Evolutionary conservation across 1,284 basidiomycete genomes (phyloP).

Genomic region (Naganishia sp.): DNA sequence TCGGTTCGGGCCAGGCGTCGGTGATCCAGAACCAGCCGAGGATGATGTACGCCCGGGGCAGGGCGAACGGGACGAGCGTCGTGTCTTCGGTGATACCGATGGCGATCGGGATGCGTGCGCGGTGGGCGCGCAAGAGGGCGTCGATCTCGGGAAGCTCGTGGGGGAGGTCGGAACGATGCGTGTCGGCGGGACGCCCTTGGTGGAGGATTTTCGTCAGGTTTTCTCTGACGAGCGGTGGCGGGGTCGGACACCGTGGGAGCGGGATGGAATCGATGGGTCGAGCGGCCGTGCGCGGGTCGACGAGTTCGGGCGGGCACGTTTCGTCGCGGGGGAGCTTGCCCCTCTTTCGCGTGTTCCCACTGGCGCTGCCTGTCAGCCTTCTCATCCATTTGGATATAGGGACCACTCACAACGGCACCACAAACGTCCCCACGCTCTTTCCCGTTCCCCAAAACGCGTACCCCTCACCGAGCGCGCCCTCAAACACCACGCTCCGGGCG

Average conservation of each 20-base stretch:
- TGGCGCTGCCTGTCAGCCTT: neutral
- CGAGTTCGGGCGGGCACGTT: neutral
- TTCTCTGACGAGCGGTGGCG: neutral
- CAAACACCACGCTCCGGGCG: constrained; percentile 48
- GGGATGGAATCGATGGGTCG: constrained; percentile 18
- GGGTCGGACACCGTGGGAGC: constrained; percentile 1
- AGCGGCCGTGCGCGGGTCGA: neutral
- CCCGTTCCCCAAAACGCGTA: constrained; percentile 43
- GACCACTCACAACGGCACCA: constrained; percentile 43
- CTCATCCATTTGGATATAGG: too few species aligned
- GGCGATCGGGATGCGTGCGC: constrained; percentile 45
- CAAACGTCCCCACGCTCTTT: constrained; percentile 42
- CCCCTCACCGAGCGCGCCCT: constrained; percentile 39
- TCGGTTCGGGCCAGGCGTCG: constrained; percentile 52
- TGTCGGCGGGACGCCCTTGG: too few species aligned
- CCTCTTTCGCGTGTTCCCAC: constrained; percentile 5
- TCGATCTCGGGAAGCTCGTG: constrained; percentile 39
- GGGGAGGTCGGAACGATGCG: neutral
- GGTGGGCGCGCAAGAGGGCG: constrained; percentile 45
- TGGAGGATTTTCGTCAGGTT: neutral
- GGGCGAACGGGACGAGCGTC: constrained; percentile 42
- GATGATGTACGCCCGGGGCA: constrained; percentile 43
- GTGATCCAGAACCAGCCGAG: constrained; percentile 53
- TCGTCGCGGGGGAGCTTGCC: neutral
- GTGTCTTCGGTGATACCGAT: constrained; percentile 47